Evolutionary conservation across 257 asterid genomes (phyloP).

Genomic region (Mentha longifolia): DNA sequence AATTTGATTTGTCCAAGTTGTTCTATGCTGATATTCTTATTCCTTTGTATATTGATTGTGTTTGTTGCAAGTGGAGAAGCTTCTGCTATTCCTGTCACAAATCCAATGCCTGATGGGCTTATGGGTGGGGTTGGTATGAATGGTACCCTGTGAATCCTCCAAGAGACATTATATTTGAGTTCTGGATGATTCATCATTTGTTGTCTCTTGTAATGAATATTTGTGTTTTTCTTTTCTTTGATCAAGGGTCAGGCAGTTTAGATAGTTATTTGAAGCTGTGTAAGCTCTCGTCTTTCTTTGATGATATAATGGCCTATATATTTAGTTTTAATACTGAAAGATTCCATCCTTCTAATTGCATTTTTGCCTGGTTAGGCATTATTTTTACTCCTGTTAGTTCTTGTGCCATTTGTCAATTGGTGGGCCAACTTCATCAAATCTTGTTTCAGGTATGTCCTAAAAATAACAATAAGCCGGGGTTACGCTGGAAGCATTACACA

Average conservation of each 20-base stretch:
- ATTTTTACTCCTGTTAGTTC: conserved; percentile 9
- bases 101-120: not conserved
- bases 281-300: conserved; percentile 11
- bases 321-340: not conserved
- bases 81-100: not conserved
- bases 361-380: conserved; percentile 11
- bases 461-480: conserved; percentile 89
- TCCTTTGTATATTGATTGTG: not conserved
- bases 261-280: conserved; percentile 10
- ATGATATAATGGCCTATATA: not conserved
- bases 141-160: not conserved
- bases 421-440: conserved; percentile 29
- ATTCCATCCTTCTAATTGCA: conserved; percentile 8
- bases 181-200: not conserved
- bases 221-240: not conserved
- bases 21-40: conserved; percentile 5
- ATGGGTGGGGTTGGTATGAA: not conserved
- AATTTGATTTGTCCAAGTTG: not conserved
- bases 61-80: conserved; percentile 11
- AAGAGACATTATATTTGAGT: not conserved
- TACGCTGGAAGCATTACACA: conserved; percentile 95
- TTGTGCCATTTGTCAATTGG: conserved; percentile 1
- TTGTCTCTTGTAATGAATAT: not conserved
- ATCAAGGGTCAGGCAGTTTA: not conserved
- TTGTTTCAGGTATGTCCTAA: conserved; percentile 83